Base-by-base conservation (phyloP, 2,329 filamentous ascomycete species). In the Byssochlamys sp. region DNA sequence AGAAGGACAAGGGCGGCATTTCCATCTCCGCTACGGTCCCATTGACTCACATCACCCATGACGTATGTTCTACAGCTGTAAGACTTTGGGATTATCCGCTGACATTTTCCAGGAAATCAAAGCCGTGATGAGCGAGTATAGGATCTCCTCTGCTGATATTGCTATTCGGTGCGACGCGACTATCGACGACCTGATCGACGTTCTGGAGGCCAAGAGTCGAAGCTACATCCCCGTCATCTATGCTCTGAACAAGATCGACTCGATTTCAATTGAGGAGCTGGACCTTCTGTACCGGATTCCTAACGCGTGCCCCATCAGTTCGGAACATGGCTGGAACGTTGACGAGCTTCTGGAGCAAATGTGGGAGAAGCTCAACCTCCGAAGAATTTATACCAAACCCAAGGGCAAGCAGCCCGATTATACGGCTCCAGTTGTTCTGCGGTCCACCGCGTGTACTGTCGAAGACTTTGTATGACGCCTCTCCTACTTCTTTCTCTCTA, bases 201-300 rank as follows among this genome's bases (percentile, higher is more conserved):
- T 99, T 24, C 83, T 99, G 52, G 94, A 99, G 75, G 92, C 92
- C 52, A 96, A 90, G 80, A 90, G 88, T 71, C 84, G 94, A 75
- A 91, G 89, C 72, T 99, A 99, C 73, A 97, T 99, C 63, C 94
- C 94, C n/a, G 94, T 97, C 62, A 90, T 99, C 56, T 99, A 99
- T 77, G 94, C 95, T 49, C 82, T 99, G 67, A 99, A 99, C 83
- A 99, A 99, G 80, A 99, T 99, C 66, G 94, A 99, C 75, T 85
- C 91, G 57, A 97, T 99, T 72, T 92, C 90, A 55, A 97, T 99
- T 66, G 92, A 99, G 76, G 94, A 99, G 76, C 81, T 99, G 60
- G 94, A 99, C 75, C 79, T 99, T 60, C 81, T 99, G 28, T 97
- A 99, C 77, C 87, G 92, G 49, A 99, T 99, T 64, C 94, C 94